A percentile compares a stretch with the other conserved stretches of the same genome.
phyloP scores from a whole-genome alignment of 2,329 filamentous ascomycete genomes.

The Sclerotinia nivalis region DNA sequence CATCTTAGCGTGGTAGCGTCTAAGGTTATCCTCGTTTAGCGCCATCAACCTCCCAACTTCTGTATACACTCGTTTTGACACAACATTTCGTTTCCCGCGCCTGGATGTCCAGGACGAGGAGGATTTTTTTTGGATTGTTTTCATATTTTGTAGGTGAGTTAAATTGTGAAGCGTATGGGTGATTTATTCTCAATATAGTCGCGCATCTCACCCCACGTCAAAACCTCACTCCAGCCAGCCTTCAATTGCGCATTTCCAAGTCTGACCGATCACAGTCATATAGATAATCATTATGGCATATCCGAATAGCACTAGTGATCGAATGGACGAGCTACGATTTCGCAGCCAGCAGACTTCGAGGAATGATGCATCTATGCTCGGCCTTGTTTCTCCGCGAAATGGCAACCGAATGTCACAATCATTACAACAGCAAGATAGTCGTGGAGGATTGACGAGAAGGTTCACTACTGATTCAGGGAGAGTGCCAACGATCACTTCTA shows the following conservation, averaged over 20 bases:
- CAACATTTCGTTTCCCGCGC: slow-evolving; percentile 23
- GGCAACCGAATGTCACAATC: slow-evolving; percentile 65
- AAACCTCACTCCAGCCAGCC: slow-evolving; percentile 26
- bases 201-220: slow-evolving; percentile 32
- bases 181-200: slow-evolving; percentile 10
- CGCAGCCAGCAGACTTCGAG: slow-evolving; percentile 74
- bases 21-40: slow-evolving; percentile 21
- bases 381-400: slow-evolving; percentile 72
- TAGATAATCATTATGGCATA: slow-evolving; percentile 58
- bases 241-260: slow-evolving; percentile 23
- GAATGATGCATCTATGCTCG: slow-evolving; percentile 73
- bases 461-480: slow-evolving; percentile 92
- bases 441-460: slow-evolving; percentile 79
- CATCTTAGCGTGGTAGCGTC: slow-evolving; percentile 21
- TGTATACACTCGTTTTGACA: slow-evolving; percentile 23
- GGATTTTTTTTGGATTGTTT: slow-evolving; percentile 23
- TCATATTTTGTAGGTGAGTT: slow-evolving; percentile 25
- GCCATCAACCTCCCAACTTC: slow-evolving; percentile 23
- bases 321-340: slow-evolving; percentile 80
- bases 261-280: slow-evolving; percentile 35
- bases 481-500: slow-evolving; percentile 67
- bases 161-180: neutral
- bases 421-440: slow-evolving; percentile 63
- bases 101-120: slow-evolving; percentile 26
- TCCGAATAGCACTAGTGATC: slow-evolving; percentile 60